Evolutionary conservation across 73 alveolate species (phyloP), one percentile per base, ranked within the genome.

Genomic region (Paramecium pentaurelia): DNA sequence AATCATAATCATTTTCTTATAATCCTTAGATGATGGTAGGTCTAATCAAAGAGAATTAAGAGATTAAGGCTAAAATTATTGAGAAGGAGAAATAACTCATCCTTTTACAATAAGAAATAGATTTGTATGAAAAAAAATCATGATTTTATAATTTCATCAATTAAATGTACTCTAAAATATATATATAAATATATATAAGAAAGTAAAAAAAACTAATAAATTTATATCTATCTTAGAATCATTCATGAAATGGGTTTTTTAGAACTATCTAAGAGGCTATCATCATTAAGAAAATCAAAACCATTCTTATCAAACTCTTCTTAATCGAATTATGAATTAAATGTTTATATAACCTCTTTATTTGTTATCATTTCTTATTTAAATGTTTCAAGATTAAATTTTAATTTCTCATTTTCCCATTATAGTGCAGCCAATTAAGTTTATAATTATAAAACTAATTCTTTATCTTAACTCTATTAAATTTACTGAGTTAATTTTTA

Each of bases 391-490:
- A 75, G 34, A 75, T 75, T 75, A 16, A 75, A 75, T 38, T 75
- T 75, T 6, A 75, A 42, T 75, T 75, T 75, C 16, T 75, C 88
- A 75, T 75, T 75, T 42, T 75, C 88, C 88, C 88, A 75, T 75
- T 30, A 36, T 10, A 75, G 88, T 4, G 88, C 38, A 32, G 18
- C 38, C 18, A 75, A 30, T 75, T 75, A 40, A 38, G 38, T 38
- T 42, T 75, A 22, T 27, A 75, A 75, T 75, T 75, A 38, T 22
- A 16, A 75, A 38, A 75, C 47, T 18, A 37, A 10, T 18, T 75
- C 60, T 6, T 75, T 38, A 36, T 75, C 88, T 64, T 64, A 64
- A 68, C 54, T 36, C 42, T 30, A 27, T 68, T 68, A 30, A 6
- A 68, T 68, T 36, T 32, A 34, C 51, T 68, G 85, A 27, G 85